Base-by-base conservation (phyloP, 805 yeast species). In the Blastobotrys americana region DNA sequence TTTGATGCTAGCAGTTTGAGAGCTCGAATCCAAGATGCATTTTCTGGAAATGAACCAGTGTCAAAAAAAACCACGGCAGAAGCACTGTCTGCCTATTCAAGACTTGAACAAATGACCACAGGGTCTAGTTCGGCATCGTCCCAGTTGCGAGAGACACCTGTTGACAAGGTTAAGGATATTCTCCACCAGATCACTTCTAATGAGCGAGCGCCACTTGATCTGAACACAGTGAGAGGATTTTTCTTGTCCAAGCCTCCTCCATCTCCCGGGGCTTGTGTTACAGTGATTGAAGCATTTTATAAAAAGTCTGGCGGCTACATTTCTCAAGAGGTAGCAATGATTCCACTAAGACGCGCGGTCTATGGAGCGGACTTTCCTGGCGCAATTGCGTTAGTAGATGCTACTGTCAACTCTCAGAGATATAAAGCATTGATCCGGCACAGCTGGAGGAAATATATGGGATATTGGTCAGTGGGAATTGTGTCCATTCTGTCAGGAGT, bases 261-360 rank as follows among this genome's bases (percentile, higher is more conserved):
- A 25, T 45, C 60, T 9, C 57, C 63, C 3, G 37, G 38, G 4
- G 39, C 59, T 2, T 36, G 53, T 23, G 38, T 53, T 5, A 35
- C 41, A 35, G 55, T 57, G 9, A 48, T 61, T 25, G 38, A 48
- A 21, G 45, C 46, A 1, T 57, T 49, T 47, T 48, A 54, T 20
- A 34, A 41, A 6, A 21, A 46, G 49, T 3, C 44, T 47, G 10
- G 39, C 35, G 8, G 42, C 42, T 13, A 38, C 43, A 15, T 56
- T 49, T 42, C 50, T n/a, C 39, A 20, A 22, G 36, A 33, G 3
- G 25, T 49, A 21, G 78, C 82, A 3, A 67, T 80, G 66, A 72
- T 82, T n/a, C 84, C 88, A 3, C 74, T 83, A 48, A 60, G 89
- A 16, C 60, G 70, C 35, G 68, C 78, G n/a, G 58, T 82, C 2